Evolutionary conservation across 2,329 filamentous ascomycete genomes (phyloP).

Genomic region (Penicillium janthinellum): DNA sequence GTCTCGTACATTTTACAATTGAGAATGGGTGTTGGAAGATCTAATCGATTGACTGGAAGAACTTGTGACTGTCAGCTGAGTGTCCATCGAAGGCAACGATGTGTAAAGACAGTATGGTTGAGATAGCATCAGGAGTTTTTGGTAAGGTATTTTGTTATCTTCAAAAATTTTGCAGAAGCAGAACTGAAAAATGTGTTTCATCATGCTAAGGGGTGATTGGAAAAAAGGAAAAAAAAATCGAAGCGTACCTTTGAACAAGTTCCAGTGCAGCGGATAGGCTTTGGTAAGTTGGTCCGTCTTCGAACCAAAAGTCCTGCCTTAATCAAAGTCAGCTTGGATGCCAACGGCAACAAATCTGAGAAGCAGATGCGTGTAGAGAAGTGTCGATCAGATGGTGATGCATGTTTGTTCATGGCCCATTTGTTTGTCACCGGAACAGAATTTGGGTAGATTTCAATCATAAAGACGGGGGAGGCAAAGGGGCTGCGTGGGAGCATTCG

Average conservation of each 20-base stretch:
- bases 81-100: conserved; percentile 12
- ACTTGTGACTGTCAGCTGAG: conserved; percentile 24
- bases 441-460: conserved; percentile 57
- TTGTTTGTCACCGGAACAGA: conserved; percentile 54
- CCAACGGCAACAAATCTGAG: conserved; percentile 2
- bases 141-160: conserved; percentile 62
- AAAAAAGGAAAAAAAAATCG: conserved; percentile 4
- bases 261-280: conserved; percentile 20
- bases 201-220: conserved; percentile 38
- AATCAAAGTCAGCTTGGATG: conserved; percentile 21
- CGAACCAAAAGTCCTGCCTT: conserved; percentile 9
- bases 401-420: conserved; percentile 63
- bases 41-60: not conserved
- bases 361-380: conserved; percentile 5
- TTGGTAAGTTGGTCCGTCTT: not conserved
- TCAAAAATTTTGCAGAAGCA: conserved; percentile 63
- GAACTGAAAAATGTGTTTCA: conserved; percentile 61
- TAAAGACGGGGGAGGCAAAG: conserved; percentile 32
- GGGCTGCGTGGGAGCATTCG: not conserved
- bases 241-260: conserved; percentile 17
- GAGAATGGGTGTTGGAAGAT: not conserved
- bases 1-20: not conserved
- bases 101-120: conserved; percentile 15
- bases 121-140: conserved; percentile 51
- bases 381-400: conserved; percentile 59